Base-by-base conservation (phyloP, 352 stramenopile species). In the Globisporangium paddicum region DNA sequence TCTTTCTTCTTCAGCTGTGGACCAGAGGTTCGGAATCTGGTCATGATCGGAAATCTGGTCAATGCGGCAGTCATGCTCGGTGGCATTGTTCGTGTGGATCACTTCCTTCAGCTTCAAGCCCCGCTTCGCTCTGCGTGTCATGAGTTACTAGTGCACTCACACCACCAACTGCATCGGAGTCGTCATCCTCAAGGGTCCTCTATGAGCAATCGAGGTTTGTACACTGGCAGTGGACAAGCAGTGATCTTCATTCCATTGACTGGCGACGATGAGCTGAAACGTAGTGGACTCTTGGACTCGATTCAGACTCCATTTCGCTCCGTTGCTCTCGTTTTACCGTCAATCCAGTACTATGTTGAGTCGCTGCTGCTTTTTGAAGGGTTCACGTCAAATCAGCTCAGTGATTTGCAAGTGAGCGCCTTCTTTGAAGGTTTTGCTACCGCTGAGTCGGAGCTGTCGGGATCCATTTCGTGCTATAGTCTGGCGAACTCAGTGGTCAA, bases 231-330 rank as follows among this genome's bases (percentile, higher is more conserved):
- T n/a, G 44, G 49, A 2, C 10, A 56, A 14, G 50, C 52, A 1
- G 64, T 52, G 1, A 55, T 83, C 35, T 69, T 81, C 32, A 56
- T 75, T 6, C 64, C 72, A 6, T 62, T 82, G 6, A 16, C 40
- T 5, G 32, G 30, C 11, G 23, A 32, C 10, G n/a, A 34, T 0
- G 38, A 50, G 26, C 25, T 75, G 14, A 18, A 49, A 1, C 35
- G 11, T 1, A 76, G 67, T 8, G 47, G 56, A 0, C 51, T 79
- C 19, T 19, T 77, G 3, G 50, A 55, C 13, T 71, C 74, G 6
- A 58, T 79, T 38, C 56, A 62, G 18, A 68, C 63, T 5, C 60
- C 66, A 16, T 79, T 80, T 32, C 64, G 67, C 10, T 37, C 74
- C 30, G 41, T 79, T 16, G 64, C 67, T 19, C 42, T 81, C 14